These are phyloP conservation scores for Tulasnella sp. DNA, from an alignment of 768 basidiomycete genomes.

Conservation along the genomic window DNA sequence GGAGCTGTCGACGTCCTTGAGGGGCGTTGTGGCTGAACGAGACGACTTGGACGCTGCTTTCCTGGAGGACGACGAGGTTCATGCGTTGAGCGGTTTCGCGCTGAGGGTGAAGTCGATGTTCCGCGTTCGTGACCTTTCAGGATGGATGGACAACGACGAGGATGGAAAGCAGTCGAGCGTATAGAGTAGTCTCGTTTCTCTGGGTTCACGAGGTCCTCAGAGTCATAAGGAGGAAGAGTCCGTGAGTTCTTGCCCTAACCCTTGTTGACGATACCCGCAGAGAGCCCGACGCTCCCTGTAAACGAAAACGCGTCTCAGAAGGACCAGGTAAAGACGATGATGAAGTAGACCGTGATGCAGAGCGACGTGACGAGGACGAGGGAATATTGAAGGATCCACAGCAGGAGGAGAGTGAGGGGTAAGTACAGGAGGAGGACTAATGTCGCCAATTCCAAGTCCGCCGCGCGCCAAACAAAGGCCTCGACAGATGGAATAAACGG, in stretches of 20 bases:
- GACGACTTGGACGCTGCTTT: constrained; percentile 79
- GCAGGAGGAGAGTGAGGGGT: constrained; percentile 23
- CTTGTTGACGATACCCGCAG: too few relatives aligned
- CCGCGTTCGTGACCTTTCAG: constrained; percentile 60
- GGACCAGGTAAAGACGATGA: constrained; percentile 33
- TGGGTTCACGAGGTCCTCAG: constrained; percentile 75
- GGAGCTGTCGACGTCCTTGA: constrained; percentile 64
- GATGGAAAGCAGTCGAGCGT: constrained; percentile 85
- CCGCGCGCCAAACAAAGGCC: constrained; percentile 34
- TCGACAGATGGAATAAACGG: constrained; percentile 12
- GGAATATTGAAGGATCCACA: constrained; percentile 31
- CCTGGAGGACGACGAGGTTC: constrained; percentile 78
- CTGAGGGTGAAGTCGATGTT: constrained; percentile 61
- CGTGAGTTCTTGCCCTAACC: constrained; percentile 49
- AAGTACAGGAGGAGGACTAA: constrained; percentile 38
- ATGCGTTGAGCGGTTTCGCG: constrained; percentile 60
- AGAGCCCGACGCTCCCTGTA: constrained; percentile 31
- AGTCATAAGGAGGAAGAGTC: constrained; percentile 86
- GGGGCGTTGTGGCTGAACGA: constrained; percentile 66
- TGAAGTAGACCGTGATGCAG: constrained; percentile 24
- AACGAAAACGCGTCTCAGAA: constrained; percentile 46
- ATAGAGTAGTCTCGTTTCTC: constrained; percentile 79
- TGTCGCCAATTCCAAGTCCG: constrained; percentile 30
- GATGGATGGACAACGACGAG: constrained; percentile 83
- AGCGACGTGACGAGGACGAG: constrained; percentile 29